Conservation (phyloP, 2,329 filamentous ascomycete species). For the Aspergillus novoparasiticus region DNA sequence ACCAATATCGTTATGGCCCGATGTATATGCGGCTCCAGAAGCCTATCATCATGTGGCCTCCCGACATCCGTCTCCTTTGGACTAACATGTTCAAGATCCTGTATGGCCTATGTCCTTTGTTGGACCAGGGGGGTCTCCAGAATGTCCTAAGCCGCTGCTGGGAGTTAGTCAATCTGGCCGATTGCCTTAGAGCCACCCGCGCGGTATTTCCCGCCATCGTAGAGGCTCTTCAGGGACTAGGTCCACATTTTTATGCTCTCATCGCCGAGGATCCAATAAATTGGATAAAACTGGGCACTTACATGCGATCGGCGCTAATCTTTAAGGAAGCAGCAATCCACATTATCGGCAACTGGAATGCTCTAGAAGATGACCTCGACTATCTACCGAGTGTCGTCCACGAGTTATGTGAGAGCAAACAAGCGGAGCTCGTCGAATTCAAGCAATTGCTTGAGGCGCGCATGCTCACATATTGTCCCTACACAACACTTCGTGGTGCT, state of each 20-base stretch:
- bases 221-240: constrained; percentile 47
- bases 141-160: constrained; percentile 12
- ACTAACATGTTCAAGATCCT: constrained; percentile 19
- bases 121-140: constrained; percentile 5
- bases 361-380: constrained; percentile 16
- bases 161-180: constrained; percentile 48
- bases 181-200: constrained; percentile 48
- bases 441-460: constrained; percentile 33
- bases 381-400: constrained; percentile 23
- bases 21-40: constrained; percentile 6
- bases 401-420: constrained; percentile 28
- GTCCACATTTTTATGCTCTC: constrained; percentile 48
- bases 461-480: constrained; percentile 32
- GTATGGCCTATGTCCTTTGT: constrained; percentile 1
- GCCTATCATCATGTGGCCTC: constrained; percentile 13
- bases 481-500: neutral
- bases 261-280: constrained; percentile 46
- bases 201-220: constrained; percentile 51
- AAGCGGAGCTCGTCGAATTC: constrained; percentile 21
- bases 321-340: constrained; percentile 38
- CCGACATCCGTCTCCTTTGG: constrained; percentile 14
- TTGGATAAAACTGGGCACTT: constrained; percentile 51
- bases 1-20: neutral
- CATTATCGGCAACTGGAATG: constrained; percentile 34
- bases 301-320: constrained; percentile 48